Percentiles rank a stretch among this genome's conserved stretches.
phyloP scores from a whole-genome alignment of 208 protist genomes.

The Angomonas ambiguus region DNA sequence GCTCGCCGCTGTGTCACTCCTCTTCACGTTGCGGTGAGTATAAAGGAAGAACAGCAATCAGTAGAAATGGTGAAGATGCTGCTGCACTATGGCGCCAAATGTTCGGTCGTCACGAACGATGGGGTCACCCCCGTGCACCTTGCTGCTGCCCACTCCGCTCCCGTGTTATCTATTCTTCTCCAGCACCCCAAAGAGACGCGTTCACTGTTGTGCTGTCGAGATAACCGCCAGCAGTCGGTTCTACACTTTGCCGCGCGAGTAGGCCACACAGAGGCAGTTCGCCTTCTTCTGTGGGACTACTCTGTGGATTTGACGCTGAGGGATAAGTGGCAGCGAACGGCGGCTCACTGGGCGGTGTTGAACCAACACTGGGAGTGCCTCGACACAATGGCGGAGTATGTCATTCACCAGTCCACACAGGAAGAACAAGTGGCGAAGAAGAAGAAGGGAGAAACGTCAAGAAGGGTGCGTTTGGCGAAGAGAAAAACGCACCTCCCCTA shows the following conservation, averaged over 20 bases:
- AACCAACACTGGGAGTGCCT: constrained; percentile 35
- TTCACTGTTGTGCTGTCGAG: constrained; percentile 22
- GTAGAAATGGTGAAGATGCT: constrained; percentile 26
- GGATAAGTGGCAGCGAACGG: constrained; percentile 67
- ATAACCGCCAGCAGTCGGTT: constrained; percentile 50
- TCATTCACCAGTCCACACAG: not conserved
- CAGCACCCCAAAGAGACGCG: not conserved
- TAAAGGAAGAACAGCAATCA: not conserved
- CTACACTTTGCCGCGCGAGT: constrained; percentile 53
- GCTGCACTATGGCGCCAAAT: constrained; percentile 27
- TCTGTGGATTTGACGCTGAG: constrained; percentile 20
- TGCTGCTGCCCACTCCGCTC: constrained; percentile 22
- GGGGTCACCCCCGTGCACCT: constrained; percentile 52
- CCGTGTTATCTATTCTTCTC: constrained; percentile 20
- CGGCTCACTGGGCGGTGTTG: constrained; percentile 56
- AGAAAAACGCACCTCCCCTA: constrained; percentile 41
- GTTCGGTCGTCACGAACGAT: constrained; percentile 35
- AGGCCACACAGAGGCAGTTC: constrained; percentile 23
- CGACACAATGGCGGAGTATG: constrained; percentile 21
- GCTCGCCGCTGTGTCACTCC: constrained; percentile 38
- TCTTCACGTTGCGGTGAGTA: constrained; percentile 31
- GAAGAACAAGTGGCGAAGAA: not conserved
- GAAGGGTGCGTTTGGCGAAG: constrained; percentile 33
- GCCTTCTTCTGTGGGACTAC: constrained; percentile 27
- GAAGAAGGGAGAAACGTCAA: constrained; percentile 5